Evolutionary conservation across 2,329 filamentous ascomycete species (phyloP).

Genomic region (Zalaria obscura): DNA sequence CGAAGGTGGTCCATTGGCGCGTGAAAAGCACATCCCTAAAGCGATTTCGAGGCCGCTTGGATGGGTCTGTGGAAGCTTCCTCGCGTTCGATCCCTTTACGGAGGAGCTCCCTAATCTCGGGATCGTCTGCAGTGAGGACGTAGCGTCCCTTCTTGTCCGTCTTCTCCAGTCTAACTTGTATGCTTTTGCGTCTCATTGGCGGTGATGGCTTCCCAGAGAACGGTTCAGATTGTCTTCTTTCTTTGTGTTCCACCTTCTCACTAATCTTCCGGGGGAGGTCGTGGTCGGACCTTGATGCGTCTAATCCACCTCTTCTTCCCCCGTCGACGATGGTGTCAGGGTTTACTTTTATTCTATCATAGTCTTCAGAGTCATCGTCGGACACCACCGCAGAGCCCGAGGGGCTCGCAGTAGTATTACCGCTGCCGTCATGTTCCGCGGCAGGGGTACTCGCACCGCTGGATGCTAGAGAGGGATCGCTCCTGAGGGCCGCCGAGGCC

Average conservation of each 20-base stretch:
- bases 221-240: slow-evolving; percentile 2
- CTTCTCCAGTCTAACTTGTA: slow-evolving; percentile 33
- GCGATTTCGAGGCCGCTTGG: slow-evolving; percentile 21
- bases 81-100: slow-evolving; percentile 28
- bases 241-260: slow-evolving; percentile 3
- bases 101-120: slow-evolving; percentile 32
- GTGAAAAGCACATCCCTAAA: slow-evolving; percentile 54
- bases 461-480: neutral
- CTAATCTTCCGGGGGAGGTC: slow-evolving; percentile 1
- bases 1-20: slow-evolving; percentile 58
- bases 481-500: too few relatives aligned
- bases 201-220: slow-evolving; percentile 1
- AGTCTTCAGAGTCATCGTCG: slow-evolving; percentile 26
- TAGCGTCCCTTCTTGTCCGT: slow-evolving; percentile 32
- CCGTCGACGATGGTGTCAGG: slow-evolving; percentile 22
- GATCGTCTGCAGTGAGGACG: slow-evolving; percentile 34
- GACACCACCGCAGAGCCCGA: slow-evolving; percentile 3
- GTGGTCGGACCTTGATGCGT: neutral
- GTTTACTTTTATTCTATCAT: slow-evolving; percentile 22
- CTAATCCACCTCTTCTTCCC: slow-evolving; percentile 8
- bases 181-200: slow-evolving; percentile 19
- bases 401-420: neutral
- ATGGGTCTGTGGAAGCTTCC: slow-evolving; percentile 15
- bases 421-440: neutral
- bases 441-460: neutral